Base-by-base conservation (phyloP, 345 rosid genomes). In the Hirschfeldia incana region DNA sequence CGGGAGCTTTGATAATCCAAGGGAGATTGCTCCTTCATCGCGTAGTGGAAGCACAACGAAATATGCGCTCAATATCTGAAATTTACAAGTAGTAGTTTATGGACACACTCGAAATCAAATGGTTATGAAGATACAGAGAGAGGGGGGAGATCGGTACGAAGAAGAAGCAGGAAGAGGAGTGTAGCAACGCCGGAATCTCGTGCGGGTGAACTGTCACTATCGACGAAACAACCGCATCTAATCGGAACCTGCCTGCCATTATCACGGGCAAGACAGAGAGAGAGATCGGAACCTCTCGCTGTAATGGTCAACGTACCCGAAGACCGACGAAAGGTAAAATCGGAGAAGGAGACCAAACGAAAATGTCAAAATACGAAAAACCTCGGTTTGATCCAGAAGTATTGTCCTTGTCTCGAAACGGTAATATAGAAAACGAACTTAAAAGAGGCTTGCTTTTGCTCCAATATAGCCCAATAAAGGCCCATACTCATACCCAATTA, bases 1-100 rank as follows among this genome's bases (percentile, higher is more conserved):
- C 0, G 98, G 97, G 16, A 94, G 88, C 66, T 89, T 91, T 26
- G 98, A 92, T 57, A 94, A 80, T 0, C 97, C 97, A 0, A 94
- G 85, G 0, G 97, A 92, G 79, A 94, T 91, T 3, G 97, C 97
- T 1, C 97, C 97, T 60, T 94, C 97, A 32, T 94, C 97, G 29
- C 97, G 91, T 77, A 94, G 87, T 7, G 98, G 95, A 26, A 94
- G 87, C 79, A 92, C 91, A 74, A 92, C 90, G 72, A 94, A 94
- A 67, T 94, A 92, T 7, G 98, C 97, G 67, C 97, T 88, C 86
- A 94, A 76, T 76, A 92, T 87, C 98, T 94, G 65, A 29, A 33
- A 63, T 76, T 58, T 36, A 8, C 39, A 36, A 36, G 39, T 21
- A 21, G 21, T 21, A 21, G 30, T 3, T 34, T 49, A 21, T 32